Conservation (phyloP, 257 asterid species). For the Salvia miltiorrhiza region DNA sequence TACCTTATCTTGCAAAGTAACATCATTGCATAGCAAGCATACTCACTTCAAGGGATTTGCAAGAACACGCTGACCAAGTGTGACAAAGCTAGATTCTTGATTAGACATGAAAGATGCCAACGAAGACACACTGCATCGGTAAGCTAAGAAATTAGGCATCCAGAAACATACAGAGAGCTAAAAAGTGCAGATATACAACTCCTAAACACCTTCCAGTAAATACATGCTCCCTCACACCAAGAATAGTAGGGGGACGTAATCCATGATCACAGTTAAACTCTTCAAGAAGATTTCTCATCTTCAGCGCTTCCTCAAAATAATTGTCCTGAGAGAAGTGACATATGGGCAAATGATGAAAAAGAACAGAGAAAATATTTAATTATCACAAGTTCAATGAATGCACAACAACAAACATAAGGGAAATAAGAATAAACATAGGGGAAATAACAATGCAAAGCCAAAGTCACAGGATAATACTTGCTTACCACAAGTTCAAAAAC, state of each 20-base stretch:
- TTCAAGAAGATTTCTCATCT: slow-evolving; percentile 96
- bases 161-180: neutral
- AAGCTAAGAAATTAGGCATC: slow-evolving; percentile 27
- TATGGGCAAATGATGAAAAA: slow-evolving; percentile 14
- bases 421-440: neutral
- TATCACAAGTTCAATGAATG: neutral
- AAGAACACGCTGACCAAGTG: slow-evolving; percentile 98
- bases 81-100: slow-evolving; percentile 97
- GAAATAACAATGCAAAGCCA: slow-evolving; percentile 13
- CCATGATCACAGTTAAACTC: slow-evolving; percentile 84
- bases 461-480: neutral
- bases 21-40: slow-evolving; percentile 17
- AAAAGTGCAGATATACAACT: neutral
- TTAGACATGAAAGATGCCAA: slow-evolving; percentile 94
- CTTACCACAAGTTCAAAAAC: slow-evolving; percentile 5
- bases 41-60: slow-evolving; percentile 93
- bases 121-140: slow-evolving; percentile 86
- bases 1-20: slow-evolving; percentile 20
- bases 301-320: slow-evolving; percentile 96
- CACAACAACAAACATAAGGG: slow-evolving; percentile 9
- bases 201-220: slow-evolving; percentile 88
- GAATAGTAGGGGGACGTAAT: slow-evolving; percentile 79
- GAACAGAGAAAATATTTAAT: neutral
- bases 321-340: slow-evolving; percentile 57
- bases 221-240: slow-evolving; percentile 98